Base-by-base conservation (phyloP, 1,284 basidiomycete genomes). In the Sphagnurus paluster region DNA sequence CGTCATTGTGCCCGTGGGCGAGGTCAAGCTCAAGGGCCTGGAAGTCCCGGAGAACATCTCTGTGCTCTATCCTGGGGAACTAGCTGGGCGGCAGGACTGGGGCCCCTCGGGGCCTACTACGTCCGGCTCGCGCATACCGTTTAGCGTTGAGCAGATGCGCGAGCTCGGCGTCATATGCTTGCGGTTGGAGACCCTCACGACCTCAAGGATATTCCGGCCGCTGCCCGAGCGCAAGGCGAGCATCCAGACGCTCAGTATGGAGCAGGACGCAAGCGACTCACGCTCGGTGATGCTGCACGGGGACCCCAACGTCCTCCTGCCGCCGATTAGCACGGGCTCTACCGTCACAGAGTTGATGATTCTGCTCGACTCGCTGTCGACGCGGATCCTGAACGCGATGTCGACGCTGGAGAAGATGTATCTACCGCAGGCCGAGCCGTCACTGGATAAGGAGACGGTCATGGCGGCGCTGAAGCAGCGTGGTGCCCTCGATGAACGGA, bases 11-110 rank as follows among this genome's bases (percentile, higher is more conserved):
- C 77, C 81, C 28, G 80, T 97, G 20, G 97, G 97, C 17, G 93
- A 98, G 66, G 79, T 87, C 53, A 92, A 93, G 63, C 81, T 99
- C 56, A 98, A 98, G 67, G 96, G 96, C 11, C 75, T 98, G 28
- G 94, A 98, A 68, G 77, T 90, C 1, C 91, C 91, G 1, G 96
- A 98, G 67, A 77, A 81, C 56, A 74, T 99, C 11, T 90, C 91
- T 21, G 68, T 90, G 19, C 77, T 98, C 38, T 98, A 94, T 63
- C 93, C 96, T 0, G 77, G 72, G 41, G 79, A 80, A 13, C 74
- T 99, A 16, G 77, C 80, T 16, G 87, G 86, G 6, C 84, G 97
- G 20, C 76, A 87, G 49, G 77, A 85, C 48, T 67, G 79, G 44
- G 71, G 71, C 17, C 60, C 68, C 1, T 66, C 72, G 17, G 67